These are phyloP conservation scores for Pueraria montana DNA, from an alignment of 306 rosid genomes.

Conservation along the genomic window DNA sequence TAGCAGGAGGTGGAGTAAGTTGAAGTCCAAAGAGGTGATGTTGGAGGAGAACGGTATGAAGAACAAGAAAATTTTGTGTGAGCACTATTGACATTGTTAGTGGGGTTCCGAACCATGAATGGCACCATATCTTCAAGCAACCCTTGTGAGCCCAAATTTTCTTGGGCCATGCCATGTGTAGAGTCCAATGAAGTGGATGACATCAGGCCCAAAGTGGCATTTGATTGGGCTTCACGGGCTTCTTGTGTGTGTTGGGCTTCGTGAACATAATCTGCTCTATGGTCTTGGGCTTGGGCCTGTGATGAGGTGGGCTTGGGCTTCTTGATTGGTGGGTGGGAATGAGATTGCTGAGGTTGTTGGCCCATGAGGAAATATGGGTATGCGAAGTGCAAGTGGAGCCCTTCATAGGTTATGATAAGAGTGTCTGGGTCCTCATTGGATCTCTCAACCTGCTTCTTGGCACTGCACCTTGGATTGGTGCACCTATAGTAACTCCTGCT, in stretches of 20 bases:
- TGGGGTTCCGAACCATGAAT: conserved; percentile 75
- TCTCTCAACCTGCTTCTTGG: conserved; percentile 95
- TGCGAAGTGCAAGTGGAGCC: conserved; percentile 90
- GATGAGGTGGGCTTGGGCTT: conserved; percentile 61
- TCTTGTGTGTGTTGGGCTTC: conserved; percentile 41
- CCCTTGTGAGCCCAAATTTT: conserved; percentile 67
- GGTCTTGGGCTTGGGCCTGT: conserved; percentile 27
- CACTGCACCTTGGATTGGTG: conserved; percentile 90
- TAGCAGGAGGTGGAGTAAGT: conserved; percentile 47
- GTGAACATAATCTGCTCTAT: conserved; percentile 24
- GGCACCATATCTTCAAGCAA: conserved; percentile 95
- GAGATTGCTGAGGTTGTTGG: conserved; percentile 48
- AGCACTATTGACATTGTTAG: conserved; percentile 41
- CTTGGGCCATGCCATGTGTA: conserved; percentile 42
- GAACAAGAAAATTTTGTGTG: conserved; percentile 60
- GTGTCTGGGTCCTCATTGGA: conserved; percentile 82
- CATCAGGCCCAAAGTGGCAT: background rate
- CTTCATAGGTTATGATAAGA: conserved; percentile 86
- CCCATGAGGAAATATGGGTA: conserved; percentile 69
- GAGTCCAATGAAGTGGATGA: conserved; percentile 25
- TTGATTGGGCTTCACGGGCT: conserved; percentile 45
- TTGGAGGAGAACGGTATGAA: conserved; percentile 55
- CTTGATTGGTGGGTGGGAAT: conserved; percentile 55
- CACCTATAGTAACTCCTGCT: conserved; percentile 92
- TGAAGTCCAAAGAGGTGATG: conserved; percentile 60